Percentiles rank a stretch among this genome's conserved stretches.
Conservation (phyloP, 2,329 filamentous ascomycete genomes). For the Metarhizium brunneum region DNA sequence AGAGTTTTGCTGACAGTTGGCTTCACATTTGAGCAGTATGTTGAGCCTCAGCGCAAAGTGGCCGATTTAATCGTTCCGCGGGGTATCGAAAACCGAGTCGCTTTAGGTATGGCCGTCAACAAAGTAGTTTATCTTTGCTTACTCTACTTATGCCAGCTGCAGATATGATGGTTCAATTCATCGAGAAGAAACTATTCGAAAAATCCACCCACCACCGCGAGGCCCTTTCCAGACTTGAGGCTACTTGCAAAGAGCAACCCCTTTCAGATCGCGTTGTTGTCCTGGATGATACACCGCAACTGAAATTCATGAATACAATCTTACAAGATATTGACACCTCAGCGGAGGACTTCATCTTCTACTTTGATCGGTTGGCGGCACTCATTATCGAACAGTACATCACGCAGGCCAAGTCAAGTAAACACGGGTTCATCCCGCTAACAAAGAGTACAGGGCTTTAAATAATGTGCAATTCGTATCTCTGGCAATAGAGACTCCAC, state of each 20-base stretch:
- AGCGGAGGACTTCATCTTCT: conserved; percentile 92
- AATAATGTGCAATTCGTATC: conserved; percentile 66
- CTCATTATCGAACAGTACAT: conserved; percentile 70
- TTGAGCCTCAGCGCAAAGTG: conserved; percentile 82
- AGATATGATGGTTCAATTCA: conserved; percentile 92
- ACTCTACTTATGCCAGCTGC: conserved; percentile 5
- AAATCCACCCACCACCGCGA: conserved; percentile 79
- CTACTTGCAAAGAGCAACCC: conserved; percentile 59
- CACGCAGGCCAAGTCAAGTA: too few species aligned
- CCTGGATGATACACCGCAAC: conserved; percentile 68
- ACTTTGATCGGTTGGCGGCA: conserved; percentile 84
- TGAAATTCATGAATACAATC: conserved; percentile 83
- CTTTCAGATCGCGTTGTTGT: conserved; percentile 68
- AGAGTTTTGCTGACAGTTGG: neutral
- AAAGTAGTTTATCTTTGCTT: neutral
- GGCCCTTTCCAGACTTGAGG: conserved; percentile 67
- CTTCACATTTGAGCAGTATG: conserved; percentile 43
- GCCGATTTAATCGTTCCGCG: conserved; percentile 94
- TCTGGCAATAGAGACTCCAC: conserved; percentile 59
- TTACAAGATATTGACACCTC: conserved; percentile 71
- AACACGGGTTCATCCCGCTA: conserved; percentile 4
- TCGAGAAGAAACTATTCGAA: conserved; percentile 74
- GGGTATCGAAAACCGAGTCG: conserved; percentile 89
- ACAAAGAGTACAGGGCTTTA: conserved; percentile 47
- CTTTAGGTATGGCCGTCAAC: conserved; percentile 52